Conservation (phyloP, 768 basidiomycete genomes). For the Leucocoprinus leucothites region DNA sequence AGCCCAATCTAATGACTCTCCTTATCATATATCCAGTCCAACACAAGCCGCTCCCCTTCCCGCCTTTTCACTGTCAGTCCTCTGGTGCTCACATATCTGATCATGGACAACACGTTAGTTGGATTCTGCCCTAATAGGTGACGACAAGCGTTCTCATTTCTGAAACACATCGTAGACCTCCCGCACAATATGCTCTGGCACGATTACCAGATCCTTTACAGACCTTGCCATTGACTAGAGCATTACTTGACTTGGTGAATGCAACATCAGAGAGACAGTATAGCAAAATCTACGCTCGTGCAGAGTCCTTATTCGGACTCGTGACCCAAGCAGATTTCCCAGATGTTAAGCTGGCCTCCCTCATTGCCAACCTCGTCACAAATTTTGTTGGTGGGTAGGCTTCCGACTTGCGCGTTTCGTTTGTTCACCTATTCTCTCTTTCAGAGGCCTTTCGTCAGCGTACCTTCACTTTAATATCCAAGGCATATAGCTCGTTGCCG, state of each 20-base stretch:
- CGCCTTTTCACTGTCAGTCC: constrained; percentile 56
- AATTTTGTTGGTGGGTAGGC: constrained; percentile 50
- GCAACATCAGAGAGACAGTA: constrained; percentile 56
- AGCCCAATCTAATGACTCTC: not conserved
- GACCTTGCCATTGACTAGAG: constrained; percentile 41
- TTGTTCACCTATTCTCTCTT: not conserved
- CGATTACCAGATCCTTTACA: constrained; percentile 51
- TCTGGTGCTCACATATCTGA: constrained; percentile 63
- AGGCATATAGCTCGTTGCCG: constrained; percentile 64
- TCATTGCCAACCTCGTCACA: constrained; percentile 41
- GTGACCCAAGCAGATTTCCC: constrained; percentile 42
- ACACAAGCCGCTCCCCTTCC: constrained; percentile 32
- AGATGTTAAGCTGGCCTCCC: constrained; percentile 40
- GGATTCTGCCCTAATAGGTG: not conserved
- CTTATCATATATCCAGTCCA: constrained; percentile 20
- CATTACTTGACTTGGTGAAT: constrained; percentile 43
- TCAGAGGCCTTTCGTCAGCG: constrained; percentile 58
- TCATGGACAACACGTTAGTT: constrained; percentile 58
- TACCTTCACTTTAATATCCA: constrained; percentile 53
- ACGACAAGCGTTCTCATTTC: not conserved
- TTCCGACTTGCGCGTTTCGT: not conserved
- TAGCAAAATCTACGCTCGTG: constrained; percentile 49
- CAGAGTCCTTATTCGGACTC: constrained; percentile 36
- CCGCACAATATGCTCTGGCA: constrained; percentile 54
- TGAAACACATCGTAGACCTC: constrained; percentile 36